These are phyloP conservation scores for Firmiana major DNA, from an alignment of 345 rosid species.

Conservation along the genomic window DNA sequence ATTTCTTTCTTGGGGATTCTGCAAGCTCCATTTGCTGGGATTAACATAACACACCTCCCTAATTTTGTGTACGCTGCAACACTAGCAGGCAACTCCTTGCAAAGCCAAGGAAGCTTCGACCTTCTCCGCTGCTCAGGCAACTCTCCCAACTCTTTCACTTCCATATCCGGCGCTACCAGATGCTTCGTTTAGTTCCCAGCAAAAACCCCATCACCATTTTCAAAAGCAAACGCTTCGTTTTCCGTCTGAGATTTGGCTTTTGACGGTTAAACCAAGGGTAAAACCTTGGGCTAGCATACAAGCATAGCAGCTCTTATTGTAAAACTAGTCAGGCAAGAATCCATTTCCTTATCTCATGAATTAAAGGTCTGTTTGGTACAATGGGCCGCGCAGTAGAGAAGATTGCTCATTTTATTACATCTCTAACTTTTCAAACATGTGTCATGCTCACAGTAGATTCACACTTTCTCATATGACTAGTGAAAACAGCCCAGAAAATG, in stretches of 20 bases:
- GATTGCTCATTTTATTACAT: too few species aligned
- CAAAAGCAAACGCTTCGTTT: background rate
- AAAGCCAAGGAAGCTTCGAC: constrained; percentile 84
- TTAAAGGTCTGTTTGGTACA: too few species aligned
- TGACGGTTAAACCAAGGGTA: too few species aligned
- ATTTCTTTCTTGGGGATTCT: constrained; percentile 57
- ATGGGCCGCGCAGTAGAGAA: too few species aligned
- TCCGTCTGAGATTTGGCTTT: background rate
- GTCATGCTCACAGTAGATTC: background rate
- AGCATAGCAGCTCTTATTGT: background rate
- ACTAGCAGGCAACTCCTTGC: constrained; percentile 61
- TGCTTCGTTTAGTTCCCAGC: constrained; percentile 38
- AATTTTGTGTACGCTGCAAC: constrained; percentile 71
- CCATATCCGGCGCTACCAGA: constrained; percentile 35
- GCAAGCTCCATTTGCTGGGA: constrained; percentile 47
- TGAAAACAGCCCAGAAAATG: background rate
- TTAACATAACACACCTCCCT: constrained; percentile 52
- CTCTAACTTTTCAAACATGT: background rate
- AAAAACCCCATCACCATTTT: constrained; percentile 11
- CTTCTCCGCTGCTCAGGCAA: constrained; percentile 89
- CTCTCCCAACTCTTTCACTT: too few species aligned
- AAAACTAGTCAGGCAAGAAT: background rate
- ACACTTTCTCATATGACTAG: background rate
- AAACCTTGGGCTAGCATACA: background rate
- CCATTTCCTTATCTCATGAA: background rate